These are phyloP conservation scores for Pelargonium nanum DNA, from an alignment of 345 rosid species.

Conservation along the genomic window DNA sequence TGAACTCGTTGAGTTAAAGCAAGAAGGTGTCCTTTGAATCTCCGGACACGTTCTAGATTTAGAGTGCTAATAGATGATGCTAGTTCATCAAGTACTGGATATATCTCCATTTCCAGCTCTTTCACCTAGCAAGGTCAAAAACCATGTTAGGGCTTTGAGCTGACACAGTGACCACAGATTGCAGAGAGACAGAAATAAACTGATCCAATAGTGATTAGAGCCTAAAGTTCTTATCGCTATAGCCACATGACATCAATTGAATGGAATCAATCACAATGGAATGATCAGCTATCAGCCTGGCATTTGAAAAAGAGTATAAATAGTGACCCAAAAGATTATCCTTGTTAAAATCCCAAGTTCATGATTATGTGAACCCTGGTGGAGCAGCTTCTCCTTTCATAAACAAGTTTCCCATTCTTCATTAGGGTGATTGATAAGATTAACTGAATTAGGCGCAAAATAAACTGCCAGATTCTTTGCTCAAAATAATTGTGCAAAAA, in stretches of 20 bases:
- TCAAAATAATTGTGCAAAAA: neutral
- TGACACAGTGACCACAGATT: too few species aligned
- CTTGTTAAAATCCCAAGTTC: too few species aligned
- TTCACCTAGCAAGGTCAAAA: conserved; percentile 44
- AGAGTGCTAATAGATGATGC: conserved; percentile 70
- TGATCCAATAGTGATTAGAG: too few species aligned
- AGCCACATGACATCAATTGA: too few species aligned
- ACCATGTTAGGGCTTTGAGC: neutral
- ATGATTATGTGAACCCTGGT: neutral
- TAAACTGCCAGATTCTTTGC: neutral
- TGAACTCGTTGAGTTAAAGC: conserved; percentile 88
- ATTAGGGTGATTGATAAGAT: neutral
- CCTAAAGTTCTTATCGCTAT: too few species aligned
- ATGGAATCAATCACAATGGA: neutral
- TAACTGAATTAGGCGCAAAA: neutral
- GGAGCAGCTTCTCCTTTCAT: neutral
- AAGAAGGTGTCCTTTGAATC: conserved; percentile 86
- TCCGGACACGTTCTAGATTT: conserved; percentile 80
- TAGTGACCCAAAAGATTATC: neutral
- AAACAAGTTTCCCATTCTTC: neutral
- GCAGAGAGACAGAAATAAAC: too few species aligned
- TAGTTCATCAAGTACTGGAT: conserved; percentile 84
- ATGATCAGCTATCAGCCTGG: neutral
- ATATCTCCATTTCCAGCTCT: conserved; percentile 78
- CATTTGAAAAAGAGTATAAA: too few species aligned